These are phyloP conservation scores for Cocos nucifera DNA, from an alignment of 176 grass and related monocot genomes.

Conservation along the genomic window DNA sequence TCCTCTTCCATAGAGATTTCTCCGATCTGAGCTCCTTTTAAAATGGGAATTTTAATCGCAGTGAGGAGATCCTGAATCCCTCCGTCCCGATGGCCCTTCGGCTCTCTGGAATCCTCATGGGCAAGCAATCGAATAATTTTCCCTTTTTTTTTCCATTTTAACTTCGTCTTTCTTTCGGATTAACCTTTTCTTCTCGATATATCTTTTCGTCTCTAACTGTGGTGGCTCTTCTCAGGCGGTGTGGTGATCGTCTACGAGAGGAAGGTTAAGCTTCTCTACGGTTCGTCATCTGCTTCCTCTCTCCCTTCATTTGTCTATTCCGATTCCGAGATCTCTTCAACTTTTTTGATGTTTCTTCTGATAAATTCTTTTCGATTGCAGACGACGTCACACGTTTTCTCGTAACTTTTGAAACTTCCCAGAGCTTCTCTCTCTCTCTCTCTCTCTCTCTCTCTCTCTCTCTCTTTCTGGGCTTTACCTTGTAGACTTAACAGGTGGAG, in stretches of 20 bases:
- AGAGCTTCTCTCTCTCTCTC: neutral
- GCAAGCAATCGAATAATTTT: slow-evolving; percentile 22
- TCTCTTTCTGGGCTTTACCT: no score
- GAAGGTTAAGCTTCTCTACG: slow-evolving; percentile 84
- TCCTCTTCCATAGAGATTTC: no score
- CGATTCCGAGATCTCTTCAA: neutral
- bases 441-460: neutral
- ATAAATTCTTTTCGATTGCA: slow-evolving; percentile 14
- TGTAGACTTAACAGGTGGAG: slow-evolving; percentile 36
- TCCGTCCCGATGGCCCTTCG: slow-evolving; percentile 89
- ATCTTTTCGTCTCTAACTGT: no score
- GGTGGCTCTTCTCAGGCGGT: slow-evolving; percentile 40
- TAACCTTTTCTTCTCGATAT: no score
- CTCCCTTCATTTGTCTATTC: neutral
- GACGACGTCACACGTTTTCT: slow-evolving; percentile 67
- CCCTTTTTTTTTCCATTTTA: neutral
- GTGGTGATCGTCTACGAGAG: slow-evolving; percentile 89
- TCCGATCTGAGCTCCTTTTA: neutral
- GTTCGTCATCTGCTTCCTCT: slow-evolving; percentile 27
- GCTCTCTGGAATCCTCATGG: slow-evolving; percentile 94
- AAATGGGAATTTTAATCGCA: slow-evolving; percentile 12
- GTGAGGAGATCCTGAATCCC: slow-evolving; percentile 91
- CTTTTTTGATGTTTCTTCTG: neutral
- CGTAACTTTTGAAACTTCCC: slow-evolving; percentile 28
- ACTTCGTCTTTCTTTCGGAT: neutral